These are phyloP conservation scores for Dunaliella sp. DNA, from an alignment of 139 green algal genomes.

Conservation along the genomic window DNA sequence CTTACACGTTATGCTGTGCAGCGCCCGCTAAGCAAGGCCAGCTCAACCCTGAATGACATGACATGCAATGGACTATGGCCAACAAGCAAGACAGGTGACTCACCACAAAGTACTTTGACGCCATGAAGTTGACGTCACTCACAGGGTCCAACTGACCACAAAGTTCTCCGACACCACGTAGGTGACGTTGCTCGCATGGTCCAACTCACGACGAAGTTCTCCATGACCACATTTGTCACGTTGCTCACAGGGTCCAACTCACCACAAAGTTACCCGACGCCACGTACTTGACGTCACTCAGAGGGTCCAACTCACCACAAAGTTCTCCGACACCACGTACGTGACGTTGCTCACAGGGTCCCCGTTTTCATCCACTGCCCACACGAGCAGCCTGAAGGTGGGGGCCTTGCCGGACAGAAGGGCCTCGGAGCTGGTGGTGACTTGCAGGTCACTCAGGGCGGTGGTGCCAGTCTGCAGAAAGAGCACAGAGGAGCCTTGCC, in stretches of 20 bases:
- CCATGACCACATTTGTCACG: no score
- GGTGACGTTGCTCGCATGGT: slow-evolving; percentile 43
- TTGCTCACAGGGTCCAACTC: no score
- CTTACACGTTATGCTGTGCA: no score
- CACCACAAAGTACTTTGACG: slow-evolving; percentile 59
- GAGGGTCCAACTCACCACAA: slow-evolving; percentile 51
- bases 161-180: slow-evolving; percentile 64
- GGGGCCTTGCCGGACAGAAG: slow-evolving; percentile 62
- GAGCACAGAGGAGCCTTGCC: no score
- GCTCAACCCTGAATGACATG: no score
- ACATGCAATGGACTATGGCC: no score
- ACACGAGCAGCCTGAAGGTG: slow-evolving; percentile 61
- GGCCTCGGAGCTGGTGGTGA: slow-evolving; percentile 59
- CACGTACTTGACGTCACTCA: no score
- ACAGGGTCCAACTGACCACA: slow-evolving; percentile 49
- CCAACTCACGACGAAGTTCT: no score
- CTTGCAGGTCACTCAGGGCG: slow-evolving; percentile 49
- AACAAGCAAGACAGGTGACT: no score
- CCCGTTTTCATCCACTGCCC: slow-evolving; percentile 47
- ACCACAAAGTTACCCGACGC: no score
- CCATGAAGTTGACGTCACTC: slow-evolving; percentile 52
- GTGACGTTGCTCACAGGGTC: slow-evolving; percentile 47
- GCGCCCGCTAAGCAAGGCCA: no score
- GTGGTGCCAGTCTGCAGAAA: slow-evolving; percentile 48
- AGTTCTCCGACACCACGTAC: slow-evolving; percentile 60